Evolutionary conservation across 352 stramenopile species (phyloP).

Genomic region (Pythium pectinolyticum): DNA sequence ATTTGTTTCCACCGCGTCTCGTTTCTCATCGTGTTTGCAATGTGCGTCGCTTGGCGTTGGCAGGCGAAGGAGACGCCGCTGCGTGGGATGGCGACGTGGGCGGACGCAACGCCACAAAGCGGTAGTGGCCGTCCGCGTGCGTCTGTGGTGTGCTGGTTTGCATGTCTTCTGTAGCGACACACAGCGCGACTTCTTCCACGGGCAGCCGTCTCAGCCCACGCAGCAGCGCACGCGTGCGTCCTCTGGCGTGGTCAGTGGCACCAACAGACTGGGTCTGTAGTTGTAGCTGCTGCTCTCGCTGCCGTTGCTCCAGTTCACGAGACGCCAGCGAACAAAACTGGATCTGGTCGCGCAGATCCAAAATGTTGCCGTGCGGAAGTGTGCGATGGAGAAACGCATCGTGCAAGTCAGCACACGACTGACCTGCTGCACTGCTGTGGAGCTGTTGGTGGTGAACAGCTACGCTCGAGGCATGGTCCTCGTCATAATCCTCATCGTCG

Average conservation of each 20-base stretch:
- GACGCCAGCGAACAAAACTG: constrained; percentile 42
- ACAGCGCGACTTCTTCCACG: constrained; percentile 45
- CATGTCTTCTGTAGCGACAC: neutral
- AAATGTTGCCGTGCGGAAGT: constrained; percentile 45
- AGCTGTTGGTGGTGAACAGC: too few relatives aligned
- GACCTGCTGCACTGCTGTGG: constrained; percentile 9
- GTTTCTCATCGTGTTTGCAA: constrained; percentile 31
- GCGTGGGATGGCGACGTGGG: neutral
- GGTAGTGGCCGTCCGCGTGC: constrained; percentile 8
- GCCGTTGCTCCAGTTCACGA: constrained; percentile 28
- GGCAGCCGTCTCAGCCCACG: constrained; percentile 42
- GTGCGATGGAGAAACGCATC: constrained; percentile 47
- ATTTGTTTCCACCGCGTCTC: too few relatives aligned
- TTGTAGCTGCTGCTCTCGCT: neutral
- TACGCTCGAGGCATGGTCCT: too few relatives aligned
- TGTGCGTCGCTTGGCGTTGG: neutral
- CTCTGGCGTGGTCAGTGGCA: constrained; percentile 7
- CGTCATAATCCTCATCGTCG: too few relatives aligned
- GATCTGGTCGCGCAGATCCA: constrained; percentile 48
- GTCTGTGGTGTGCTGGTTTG: neutral
- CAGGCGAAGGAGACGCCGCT: neutral
- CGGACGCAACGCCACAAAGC: neutral
- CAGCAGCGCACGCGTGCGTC: constrained; percentile 41
- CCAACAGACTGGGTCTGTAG: too few relatives aligned
- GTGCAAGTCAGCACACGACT: constrained; percentile 42